A percentile compares a stretch with the other conserved stretches of the same genome.
These are phyloP conservation scores for Cordyceps javanica DNA, from an alignment of 2,329 filamentous ascomycete species.

Conservation along the genomic window DNA sequence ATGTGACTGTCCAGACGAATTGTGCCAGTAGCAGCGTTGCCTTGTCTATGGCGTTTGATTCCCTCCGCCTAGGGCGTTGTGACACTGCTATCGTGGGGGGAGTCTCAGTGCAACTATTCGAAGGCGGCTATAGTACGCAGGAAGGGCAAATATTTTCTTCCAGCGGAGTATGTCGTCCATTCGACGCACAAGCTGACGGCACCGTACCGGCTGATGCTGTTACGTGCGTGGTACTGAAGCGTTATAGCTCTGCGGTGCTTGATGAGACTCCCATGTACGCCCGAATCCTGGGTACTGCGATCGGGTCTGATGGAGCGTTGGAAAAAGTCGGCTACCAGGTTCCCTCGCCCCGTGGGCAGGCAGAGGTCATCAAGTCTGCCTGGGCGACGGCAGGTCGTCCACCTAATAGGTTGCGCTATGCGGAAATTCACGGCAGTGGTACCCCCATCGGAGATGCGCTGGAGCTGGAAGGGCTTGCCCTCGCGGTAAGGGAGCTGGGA, in stretches of 20 bases:
- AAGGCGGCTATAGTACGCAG: conserved; percentile 15
- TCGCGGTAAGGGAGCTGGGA: conserved; percentile 9
- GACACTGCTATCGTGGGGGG: conserved; percentile 29
- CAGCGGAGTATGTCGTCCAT: conserved; percentile 39
- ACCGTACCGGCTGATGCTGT: conserved; percentile 26
- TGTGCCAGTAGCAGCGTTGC: conserved; percentile 30
- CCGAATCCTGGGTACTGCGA: conserved; percentile 19
- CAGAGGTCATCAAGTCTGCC: conserved; percentile 13
- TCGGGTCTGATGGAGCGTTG: conserved; percentile 20
- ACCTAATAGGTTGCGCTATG: conserved; percentile 9
- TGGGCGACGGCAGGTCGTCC: conserved; percentile 5
- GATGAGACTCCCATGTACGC: conserved; percentile 20
- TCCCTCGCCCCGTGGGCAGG: conserved; percentile 17
- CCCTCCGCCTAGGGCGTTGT: conserved; percentile 27
- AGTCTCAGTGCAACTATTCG: conserved; percentile 22
- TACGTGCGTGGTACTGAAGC: conserved; percentile 27
- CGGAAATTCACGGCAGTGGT: conserved; percentile 16
- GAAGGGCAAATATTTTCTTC: conserved; percentile 34
- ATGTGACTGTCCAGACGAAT: conserved; percentile 28
- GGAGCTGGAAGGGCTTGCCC: conserved; percentile 11
- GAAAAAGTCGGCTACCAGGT: conserved; percentile 20
- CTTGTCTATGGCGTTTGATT: conserved; percentile 18
- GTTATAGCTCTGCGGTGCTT: conserved; percentile 22
- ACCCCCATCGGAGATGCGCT: conserved; percentile 15
- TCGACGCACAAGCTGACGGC: conserved; percentile 22